Percentiles rank a stretch among this genome's conserved stretches.
Conservation (phyloP, 225 moss, liverwort and hornwort species). For the Pseudisothecium myosuroides region DNA sequence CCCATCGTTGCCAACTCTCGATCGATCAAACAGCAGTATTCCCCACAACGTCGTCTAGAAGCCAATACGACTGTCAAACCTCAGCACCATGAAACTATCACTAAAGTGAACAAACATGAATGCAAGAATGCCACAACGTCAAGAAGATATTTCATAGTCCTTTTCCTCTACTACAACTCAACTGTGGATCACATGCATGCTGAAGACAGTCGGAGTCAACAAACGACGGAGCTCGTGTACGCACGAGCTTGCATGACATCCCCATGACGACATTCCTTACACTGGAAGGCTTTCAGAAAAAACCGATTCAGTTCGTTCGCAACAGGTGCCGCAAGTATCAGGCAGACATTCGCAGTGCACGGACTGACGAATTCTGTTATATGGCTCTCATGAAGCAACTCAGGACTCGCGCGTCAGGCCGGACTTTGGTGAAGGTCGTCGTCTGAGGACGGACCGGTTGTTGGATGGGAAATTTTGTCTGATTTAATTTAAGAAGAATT, state of each 20-base stretch:
- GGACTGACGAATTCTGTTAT: too few species aligned
- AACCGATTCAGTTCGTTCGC: too few species aligned
- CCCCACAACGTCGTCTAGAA: background rate
- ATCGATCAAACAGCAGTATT: background rate
- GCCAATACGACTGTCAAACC: background rate
- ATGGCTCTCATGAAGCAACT: too few species aligned
- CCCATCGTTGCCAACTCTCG: slow-evolving; percentile 1
- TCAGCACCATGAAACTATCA: background rate
- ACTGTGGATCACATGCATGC: too few species aligned
- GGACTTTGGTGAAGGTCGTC: background rate
- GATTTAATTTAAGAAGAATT: background rate
- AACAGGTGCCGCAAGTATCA: too few species aligned
- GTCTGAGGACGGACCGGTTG: background rate
- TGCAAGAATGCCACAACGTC: background rate
- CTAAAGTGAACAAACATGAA: background rate
- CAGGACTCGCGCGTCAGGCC: background rate
- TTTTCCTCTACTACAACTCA: background rate
- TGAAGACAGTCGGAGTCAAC: background rate
- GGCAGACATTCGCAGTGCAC: background rate
- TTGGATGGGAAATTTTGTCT: too few species aligned
- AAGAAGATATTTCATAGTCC: background rate
- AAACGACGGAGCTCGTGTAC: too few species aligned
- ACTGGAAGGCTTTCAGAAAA: too few species aligned
- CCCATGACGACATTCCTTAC: background rate
- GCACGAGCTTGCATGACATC: background rate